A percentile compares a stretch with the other conserved stretches of the same genome.
Evolutionary conservation across 75 land plant genomes (phyloP).

Genomic region (Cryptomeria japonica): DNA sequence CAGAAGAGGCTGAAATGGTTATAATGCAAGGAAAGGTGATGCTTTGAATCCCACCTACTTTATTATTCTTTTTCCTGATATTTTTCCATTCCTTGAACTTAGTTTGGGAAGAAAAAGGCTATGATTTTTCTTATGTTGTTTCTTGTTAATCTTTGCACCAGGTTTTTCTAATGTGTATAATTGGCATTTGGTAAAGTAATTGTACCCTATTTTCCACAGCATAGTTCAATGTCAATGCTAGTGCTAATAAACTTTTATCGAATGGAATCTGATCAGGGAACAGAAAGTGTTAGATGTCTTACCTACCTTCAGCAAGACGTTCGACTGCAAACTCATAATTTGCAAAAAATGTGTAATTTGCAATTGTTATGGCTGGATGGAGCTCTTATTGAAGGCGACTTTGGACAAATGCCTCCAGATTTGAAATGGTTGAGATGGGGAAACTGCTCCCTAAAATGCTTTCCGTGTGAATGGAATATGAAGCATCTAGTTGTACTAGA

Average conservation of each 20-base stretch:
- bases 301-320: constrained; percentile 19
- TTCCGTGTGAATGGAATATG: constrained; percentile 16
- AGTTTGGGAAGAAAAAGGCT: background rate
- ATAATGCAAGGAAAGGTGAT: constrained; percentile 10
- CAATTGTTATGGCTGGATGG: constrained; percentile 18
- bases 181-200: background rate
- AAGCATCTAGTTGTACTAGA: constrained; percentile 10
- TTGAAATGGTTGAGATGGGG: constrained; percentile 14
- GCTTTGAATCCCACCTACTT: background rate
- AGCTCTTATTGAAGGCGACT: constrained; percentile 6
- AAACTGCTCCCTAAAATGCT: constrained; percentile 12
- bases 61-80: background rate
- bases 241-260: background rate
- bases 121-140: background rate
- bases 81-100: background rate
- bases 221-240: background rate
- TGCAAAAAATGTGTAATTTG: constrained; percentile 6
- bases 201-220: background rate
- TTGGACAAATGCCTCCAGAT: constrained; percentile 12
- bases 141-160: background rate
- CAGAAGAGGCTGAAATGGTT: constrained; percentile 6
- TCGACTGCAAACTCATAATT: background rate
- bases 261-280: background rate
- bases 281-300: constrained; percentile 2
- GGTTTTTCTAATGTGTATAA: background rate